phyloP scores from a whole-genome alignment of 805 yeast genomes.

The Ogataea parapolymorpha region DNA sequence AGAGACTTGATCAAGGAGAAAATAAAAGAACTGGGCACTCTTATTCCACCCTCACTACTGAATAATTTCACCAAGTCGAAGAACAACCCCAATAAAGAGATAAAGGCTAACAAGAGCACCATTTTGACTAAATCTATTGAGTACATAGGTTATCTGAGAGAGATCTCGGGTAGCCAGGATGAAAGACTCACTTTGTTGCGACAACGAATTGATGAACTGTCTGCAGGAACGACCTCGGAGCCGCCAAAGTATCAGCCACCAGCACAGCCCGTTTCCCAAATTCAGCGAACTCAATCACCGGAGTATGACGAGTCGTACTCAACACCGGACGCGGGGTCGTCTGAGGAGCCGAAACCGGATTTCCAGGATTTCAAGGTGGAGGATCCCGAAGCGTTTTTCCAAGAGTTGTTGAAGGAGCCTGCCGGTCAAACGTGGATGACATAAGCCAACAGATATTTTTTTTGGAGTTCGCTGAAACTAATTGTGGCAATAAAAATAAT shows the following conservation, averaged over 20 bases:
- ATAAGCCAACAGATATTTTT: not conserved
- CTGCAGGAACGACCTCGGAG: conserved; percentile 1
- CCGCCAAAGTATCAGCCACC: conserved; percentile 5
- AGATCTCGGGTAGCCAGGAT: conserved; percentile 57
- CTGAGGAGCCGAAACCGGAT: conserved; percentile 1
- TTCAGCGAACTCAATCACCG: not conserved
- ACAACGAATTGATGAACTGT: conserved; percentile 32
- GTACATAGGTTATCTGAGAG: conserved; percentile 63
- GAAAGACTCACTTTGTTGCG: conserved; percentile 41
- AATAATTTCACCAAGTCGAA: conserved; percentile 34
- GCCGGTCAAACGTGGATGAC: conserved; percentile 8
- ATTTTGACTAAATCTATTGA: conserved; percentile 77
- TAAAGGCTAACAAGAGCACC: conserved; percentile 79
- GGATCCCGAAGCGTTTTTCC: conserved; percentile 16
- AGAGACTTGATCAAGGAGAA: conserved; percentile 88
- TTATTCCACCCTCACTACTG: conserved; percentile 75
- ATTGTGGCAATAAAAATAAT: conserved; percentile 15
- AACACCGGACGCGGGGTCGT: not conserved
- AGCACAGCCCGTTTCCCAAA: not conserved
- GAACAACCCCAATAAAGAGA: conserved; percentile 47
- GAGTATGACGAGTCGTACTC: not conserved
- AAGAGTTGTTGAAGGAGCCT: conserved; percentile 12
- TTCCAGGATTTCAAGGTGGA: conserved; percentile 11
- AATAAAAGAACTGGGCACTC: conserved; percentile 74
- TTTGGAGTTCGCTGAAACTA: not conserved